Evolutionary conservation across 2,329 filamentous ascomycete species (phyloP).

Genomic region (Ceratocystis colombiana): DNA sequence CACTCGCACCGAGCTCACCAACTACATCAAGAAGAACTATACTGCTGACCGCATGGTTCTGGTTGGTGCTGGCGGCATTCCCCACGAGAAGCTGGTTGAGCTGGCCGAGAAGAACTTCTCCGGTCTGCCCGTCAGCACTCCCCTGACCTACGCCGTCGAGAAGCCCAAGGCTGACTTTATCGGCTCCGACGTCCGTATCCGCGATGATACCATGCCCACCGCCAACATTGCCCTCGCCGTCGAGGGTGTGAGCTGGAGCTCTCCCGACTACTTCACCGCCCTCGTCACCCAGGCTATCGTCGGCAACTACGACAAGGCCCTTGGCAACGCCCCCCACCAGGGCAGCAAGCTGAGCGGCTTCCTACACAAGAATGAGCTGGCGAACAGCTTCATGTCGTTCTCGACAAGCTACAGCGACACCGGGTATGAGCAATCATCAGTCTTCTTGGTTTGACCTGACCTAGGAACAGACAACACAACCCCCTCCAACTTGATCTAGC

Average conservation of each 20-base stretch:
- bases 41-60: slow-evolving; percentile 99
- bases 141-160: slow-evolving; percentile 63
- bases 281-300: slow-evolving; percentile 97
- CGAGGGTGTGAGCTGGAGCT: slow-evolving; percentile 99
- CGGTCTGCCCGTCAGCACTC: slow-evolving; percentile 62
- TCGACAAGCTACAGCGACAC: slow-evolving; percentile 99
- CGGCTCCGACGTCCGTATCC: slow-evolving; percentile 88
- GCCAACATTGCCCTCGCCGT: slow-evolving; percentile 98
- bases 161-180: slow-evolving; percentile 92
- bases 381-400: slow-evolving; percentile 99
- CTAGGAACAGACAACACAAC: neutral
- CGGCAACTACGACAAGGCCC: slow-evolving; percentile 98
- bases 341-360: slow-evolving; percentile 96
- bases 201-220: slow-evolving; percentile 90
- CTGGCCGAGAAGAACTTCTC: slow-evolving; percentile 95
- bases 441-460: neutral
- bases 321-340: slow-evolving; percentile 94
- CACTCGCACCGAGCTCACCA: slow-evolving; percentile 75
- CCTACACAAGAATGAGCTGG: slow-evolving; percentile 86
- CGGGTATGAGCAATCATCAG: slow-evolving; percentile 54
- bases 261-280: slow-evolving; percentile 97
- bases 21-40: slow-evolving; percentile 99
- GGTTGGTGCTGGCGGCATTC: slow-evolving; percentile 85
- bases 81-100: slow-evolving; percentile 87
- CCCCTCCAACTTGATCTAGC: neutral